Percentiles rank a stretch among this genome's conserved stretches.
Conservation (phyloP, 2,329 filamentous ascomycete genomes). For the Huntiella savannae region DNA sequence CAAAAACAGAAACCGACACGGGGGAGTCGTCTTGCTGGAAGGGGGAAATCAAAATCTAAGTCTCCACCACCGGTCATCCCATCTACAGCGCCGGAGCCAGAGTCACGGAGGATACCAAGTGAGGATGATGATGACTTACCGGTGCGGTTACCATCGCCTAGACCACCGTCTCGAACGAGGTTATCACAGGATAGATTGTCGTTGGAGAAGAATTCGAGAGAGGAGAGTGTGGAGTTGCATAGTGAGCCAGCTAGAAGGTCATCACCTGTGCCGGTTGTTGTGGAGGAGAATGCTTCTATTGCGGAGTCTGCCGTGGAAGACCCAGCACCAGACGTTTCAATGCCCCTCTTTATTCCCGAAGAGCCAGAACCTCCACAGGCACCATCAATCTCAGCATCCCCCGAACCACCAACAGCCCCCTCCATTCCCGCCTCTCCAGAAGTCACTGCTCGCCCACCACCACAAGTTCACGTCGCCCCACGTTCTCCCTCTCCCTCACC, state of each 20-base stretch:
- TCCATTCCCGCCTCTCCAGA: background rate
- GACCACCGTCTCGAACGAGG: background rate
- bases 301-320: too few species aligned
- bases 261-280: background rate
- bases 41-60: too few species aligned
- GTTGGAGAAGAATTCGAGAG: background rate
- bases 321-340: too few species aligned
- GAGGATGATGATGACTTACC: background rate
- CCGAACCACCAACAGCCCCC: background rate
- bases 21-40: too few species aligned
- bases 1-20: too few species aligned
- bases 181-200: too few species aligned
- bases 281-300: background rate
- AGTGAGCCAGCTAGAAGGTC: background rate
- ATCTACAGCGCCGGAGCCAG: slow-evolving; percentile 12
- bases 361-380: background rate
- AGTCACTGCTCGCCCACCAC: background rate
- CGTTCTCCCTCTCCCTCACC: background rate
- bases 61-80: too few species aligned
- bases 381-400: background rate
- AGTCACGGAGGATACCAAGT: slow-evolving; percentile 8
- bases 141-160: slow-evolving; percentile 13
- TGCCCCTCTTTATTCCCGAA: background rate
- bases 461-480: background rate
- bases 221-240: background rate